These are phyloP conservation scores for Albatrellus ellisii DNA, from an alignment of 768 basidiomycete species.

Conservation along the genomic window DNA sequence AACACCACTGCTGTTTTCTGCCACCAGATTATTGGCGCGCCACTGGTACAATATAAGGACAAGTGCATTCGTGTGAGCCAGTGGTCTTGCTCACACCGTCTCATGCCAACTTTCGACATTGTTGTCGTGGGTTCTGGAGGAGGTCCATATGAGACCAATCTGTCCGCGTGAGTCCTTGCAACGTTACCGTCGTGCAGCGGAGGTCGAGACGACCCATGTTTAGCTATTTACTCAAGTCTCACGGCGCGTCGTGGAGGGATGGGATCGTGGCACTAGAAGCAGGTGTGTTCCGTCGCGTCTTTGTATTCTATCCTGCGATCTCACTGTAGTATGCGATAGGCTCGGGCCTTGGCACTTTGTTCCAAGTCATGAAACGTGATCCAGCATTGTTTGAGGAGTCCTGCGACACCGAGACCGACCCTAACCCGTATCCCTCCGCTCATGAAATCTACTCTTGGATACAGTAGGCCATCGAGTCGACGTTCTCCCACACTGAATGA, in stretches of 20 bases:
- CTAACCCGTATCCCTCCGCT: neutral
- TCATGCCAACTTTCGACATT: constrained; percentile 54
- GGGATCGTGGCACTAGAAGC: constrained; percentile 82
- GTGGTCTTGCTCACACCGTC: too few relatives aligned
- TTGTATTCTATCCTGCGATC: neutral
- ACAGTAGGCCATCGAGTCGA: neutral
- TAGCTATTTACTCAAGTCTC: constrained; percentile 84
- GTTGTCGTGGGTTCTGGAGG: constrained; percentile 69
- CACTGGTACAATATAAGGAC: too few relatives aligned
- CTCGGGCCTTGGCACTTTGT: constrained; percentile 74
- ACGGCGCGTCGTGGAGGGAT: constrained; percentile 53
- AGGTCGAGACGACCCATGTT: constrained; percentile 8
- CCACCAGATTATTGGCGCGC: too few relatives aligned
- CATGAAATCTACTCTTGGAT: neutral
- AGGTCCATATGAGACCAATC: constrained; percentile 80
- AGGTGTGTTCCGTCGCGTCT: constrained; percentile 31
- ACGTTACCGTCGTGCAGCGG: constrained; percentile 7
- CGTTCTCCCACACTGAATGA: neutral
- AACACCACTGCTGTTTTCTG: too few relatives aligned
- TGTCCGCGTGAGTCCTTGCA: constrained; percentile 56
- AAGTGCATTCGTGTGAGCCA: too few relatives aligned
- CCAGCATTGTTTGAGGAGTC: constrained; percentile 37
- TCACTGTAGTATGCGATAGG: constrained; percentile 31
- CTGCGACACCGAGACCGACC: neutral
- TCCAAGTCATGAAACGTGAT: constrained; percentile 40